Conservation (phyloP, 768 basidiomycete genomes). For the Tulasnella sp. region DNA sequence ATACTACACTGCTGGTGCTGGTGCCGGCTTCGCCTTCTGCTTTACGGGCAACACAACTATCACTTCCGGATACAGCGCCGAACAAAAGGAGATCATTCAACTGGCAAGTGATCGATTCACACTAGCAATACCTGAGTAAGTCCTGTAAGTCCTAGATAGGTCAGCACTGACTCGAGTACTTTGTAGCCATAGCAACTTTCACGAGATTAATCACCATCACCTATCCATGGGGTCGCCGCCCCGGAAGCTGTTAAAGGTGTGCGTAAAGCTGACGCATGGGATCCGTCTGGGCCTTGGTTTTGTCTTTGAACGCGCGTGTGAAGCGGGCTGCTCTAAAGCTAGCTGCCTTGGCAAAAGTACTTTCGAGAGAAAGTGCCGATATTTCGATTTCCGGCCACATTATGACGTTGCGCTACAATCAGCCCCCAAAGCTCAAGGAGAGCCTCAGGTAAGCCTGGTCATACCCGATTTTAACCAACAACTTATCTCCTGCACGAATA, state of each 20-base stretch:
- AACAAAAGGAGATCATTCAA: constrained; percentile 69
- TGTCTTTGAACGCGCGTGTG: constrained; percentile 72
- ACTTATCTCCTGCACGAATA: constrained; percentile 13
- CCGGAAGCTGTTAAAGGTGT: constrained; percentile 46
- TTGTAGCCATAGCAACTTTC: constrained; percentile 13
- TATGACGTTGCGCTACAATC: constrained; percentile 52
- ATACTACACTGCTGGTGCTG: constrained; percentile 51
- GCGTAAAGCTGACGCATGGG: constrained; percentile 74
- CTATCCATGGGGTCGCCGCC: constrained; percentile 16
- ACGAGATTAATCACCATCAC: background rate
- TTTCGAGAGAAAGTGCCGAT: constrained; percentile 67
- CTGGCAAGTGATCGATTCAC: constrained; percentile 68
- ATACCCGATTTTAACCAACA: constrained; percentile 14
- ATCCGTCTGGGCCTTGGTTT: constrained; percentile 81
- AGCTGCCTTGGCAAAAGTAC: constrained; percentile 44
- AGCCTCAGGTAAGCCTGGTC: constrained; percentile 8
- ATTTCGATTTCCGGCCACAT: constrained; percentile 73
- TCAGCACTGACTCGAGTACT: constrained; percentile 17
- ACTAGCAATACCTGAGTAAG: constrained; percentile 78
- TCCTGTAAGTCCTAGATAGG: too few species aligned
- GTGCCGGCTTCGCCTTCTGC: constrained; percentile 78
- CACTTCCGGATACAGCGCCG: constrained; percentile 56
- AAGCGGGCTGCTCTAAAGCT: constrained; percentile 40
- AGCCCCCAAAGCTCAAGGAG: background rate
- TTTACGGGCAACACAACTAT: constrained; percentile 71